A percentile compares a stretch with the other conserved stretches of the same genome.
phyloP scores from a whole-genome alignment of 2,329 filamentous ascomycete genomes.

The Colletotrichum cereale region DNA sequence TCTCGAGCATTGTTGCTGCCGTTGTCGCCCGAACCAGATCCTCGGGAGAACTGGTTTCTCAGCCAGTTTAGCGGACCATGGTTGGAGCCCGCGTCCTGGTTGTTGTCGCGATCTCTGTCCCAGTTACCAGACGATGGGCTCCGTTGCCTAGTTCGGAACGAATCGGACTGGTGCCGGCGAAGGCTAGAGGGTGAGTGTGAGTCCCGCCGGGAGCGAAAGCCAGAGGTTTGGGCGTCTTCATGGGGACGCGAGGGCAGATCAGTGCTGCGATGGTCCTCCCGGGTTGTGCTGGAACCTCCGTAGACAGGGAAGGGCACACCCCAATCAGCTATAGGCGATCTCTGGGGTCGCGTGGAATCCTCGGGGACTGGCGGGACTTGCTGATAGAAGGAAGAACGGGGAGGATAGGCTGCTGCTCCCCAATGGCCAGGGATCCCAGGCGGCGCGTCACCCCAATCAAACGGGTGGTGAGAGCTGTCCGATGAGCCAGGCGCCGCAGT shows the following conservation, averaged over 20 bases:
- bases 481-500: conserved; percentile 21
- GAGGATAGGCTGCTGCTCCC: conserved; percentile 7
- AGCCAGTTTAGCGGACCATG: conserved; percentile 59
- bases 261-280: not conserved
- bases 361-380: conserved; percentile 22
- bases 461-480: conserved; percentile 12
- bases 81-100: conserved; percentile 51
- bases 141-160: conserved; percentile 52
- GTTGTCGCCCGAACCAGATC: conserved; percentile 35
- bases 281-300: conserved; percentile 8
- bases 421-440: conserved; percentile 29
- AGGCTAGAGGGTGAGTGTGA: conserved; percentile 55
- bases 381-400: conserved; percentile 1
- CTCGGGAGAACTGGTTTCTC: conserved; percentile 54
- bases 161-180: conserved; percentile 45
- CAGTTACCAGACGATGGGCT: conserved; percentile 54
- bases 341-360: conserved; percentile 21
- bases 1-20: conserved; percentile 11
- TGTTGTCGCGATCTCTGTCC: conserved; percentile 45
- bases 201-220: conserved; percentile 49
- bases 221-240: conserved; percentile 27
- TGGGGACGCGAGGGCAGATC: conserved; percentile 22
- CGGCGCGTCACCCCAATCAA: conserved; percentile 21
- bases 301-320: conserved; percentile 18
- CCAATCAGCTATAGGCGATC: conserved; percentile 10